Conservation (phyloP, 306 rosid species). For the Casuarina equisetifolia region DNA sequence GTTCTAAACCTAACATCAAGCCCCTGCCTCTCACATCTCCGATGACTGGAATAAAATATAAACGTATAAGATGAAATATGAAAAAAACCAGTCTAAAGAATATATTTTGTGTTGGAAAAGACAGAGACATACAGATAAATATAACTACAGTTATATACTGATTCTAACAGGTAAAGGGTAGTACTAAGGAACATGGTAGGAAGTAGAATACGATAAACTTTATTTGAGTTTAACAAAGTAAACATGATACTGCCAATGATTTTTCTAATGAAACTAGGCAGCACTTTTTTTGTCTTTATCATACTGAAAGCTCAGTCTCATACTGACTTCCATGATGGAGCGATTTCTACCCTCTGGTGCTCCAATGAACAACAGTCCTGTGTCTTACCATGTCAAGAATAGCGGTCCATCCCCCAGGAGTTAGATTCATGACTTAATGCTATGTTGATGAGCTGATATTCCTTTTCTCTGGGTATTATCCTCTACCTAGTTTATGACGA, state of each 20-base stretch:
- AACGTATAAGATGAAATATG: conserved; percentile 9
- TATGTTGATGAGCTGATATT: not conserved
- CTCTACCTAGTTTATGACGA: too few species aligned
- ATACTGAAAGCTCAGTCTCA: too few species aligned
- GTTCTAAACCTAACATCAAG: conserved; percentile 79
- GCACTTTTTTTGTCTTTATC: too few species aligned
- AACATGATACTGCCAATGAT: too few species aligned
- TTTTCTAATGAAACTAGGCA: too few species aligned
- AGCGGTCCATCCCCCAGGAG: not conserved
- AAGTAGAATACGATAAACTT: not conserved
- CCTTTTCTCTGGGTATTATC: not conserved
- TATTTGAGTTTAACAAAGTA: not conserved
- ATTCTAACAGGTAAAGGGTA: not conserved
- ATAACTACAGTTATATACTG: not conserved
- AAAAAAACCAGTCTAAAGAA: not conserved
- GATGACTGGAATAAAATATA: conserved; percentile 49
- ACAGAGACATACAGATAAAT: not conserved
- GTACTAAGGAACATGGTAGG: not conserved
- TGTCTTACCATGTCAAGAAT: too few species aligned
- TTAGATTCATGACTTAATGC: conserved; percentile 1
- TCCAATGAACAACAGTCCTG: too few species aligned
- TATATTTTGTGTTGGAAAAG: not conserved
- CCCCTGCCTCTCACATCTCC: conserved; percentile 91
- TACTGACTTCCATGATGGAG: too few species aligned
- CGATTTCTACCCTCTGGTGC: too few species aligned